Conservation (phyloP, 1,139 yeast species). For the Suhomyces bolitotheri region DNA sequence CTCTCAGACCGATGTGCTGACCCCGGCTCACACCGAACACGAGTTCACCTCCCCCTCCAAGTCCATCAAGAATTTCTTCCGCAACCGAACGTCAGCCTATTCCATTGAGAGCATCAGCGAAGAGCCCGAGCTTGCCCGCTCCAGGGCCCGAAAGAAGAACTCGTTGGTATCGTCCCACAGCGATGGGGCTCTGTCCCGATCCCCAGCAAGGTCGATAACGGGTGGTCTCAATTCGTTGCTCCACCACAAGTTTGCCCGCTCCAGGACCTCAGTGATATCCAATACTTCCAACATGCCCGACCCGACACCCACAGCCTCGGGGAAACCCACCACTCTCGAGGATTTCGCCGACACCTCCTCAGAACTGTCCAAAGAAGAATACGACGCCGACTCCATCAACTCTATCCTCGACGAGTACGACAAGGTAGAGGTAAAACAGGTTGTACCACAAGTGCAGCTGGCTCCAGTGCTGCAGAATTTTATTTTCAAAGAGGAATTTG, state of each 20-base stretch:
- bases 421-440: constrained; percentile 13
- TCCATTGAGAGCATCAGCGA: constrained; percentile 32
- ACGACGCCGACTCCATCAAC: constrained; percentile 35
- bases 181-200: constrained; percentile 12
- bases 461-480: constrained; percentile 15
- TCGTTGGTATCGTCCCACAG: constrained; percentile 12
- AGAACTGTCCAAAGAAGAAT: constrained; percentile 17
- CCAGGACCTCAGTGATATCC: constrained; percentile 22
- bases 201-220: constrained; percentile 17
- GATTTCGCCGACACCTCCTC: constrained; percentile 48
- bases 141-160: constrained; percentile 6
- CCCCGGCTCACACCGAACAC: constrained; percentile 5
- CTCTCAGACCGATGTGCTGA: not conserved
- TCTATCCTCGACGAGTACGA: constrained; percentile 36
- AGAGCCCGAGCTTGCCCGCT: constrained; percentile 22
- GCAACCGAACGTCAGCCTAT: constrained; percentile 27
- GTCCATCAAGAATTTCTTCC: constrained; percentile 29
- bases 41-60: constrained; percentile 29
- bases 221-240: constrained; percentile 16
- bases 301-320: constrained; percentile 1
- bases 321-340: constrained; percentile 27
- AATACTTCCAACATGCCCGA: constrained; percentile 3
- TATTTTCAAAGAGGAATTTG: constrained; percentile 36
- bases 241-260: constrained; percentile 26
- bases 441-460: not conserved